Evolutionary conservation across 1,284 basidiomycete genomes (phyloP).

Genomic region (Caloboletus firmus): DNA sequence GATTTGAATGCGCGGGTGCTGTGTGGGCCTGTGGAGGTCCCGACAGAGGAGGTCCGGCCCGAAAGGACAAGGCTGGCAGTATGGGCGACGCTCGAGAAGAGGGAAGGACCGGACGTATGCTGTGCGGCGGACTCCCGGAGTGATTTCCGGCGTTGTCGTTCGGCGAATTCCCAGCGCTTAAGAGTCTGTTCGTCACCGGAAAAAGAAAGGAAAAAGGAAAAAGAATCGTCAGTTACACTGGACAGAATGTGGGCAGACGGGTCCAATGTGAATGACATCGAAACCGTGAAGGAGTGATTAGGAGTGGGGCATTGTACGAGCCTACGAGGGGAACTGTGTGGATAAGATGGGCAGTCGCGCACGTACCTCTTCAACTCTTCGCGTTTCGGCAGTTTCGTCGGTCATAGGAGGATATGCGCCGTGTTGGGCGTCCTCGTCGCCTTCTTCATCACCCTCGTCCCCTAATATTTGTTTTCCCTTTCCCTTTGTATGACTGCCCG

Average conservation of each 20-base stretch:
- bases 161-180: constrained; percentile 68
- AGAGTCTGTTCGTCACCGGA: constrained; percentile 51
- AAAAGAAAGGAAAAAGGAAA: not conserved
- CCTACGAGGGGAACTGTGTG: not conserved
- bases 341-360: not conserved
- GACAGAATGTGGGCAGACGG: not conserved
- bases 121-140: constrained; percentile 51
- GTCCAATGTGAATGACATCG: not conserved
- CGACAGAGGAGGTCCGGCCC: constrained; percentile 21
- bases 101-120: constrained; percentile 39
- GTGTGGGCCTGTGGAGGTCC: constrained; percentile 27
- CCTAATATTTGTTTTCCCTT: constrained; percentile 29
- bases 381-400: constrained; percentile 64
- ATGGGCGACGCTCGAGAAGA: constrained; percentile 55
- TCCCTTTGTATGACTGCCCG: constrained; percentile 20
- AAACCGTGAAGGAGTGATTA: not conserved
- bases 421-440: constrained; percentile 24
- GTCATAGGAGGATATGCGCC: constrained; percentile 62
- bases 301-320: not conserved
- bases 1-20: constrained; percentile 46
- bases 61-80: constrained; percentile 52
- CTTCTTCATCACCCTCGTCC: constrained; percentile 23
- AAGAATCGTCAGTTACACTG: constrained; percentile 8
- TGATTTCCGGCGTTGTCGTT: constrained; percentile 67
- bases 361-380: constrained; percentile 67